Evolutionary conservation across 305 asterid genomes (phyloP).

Genomic region (Stenogyne calaminthoides): DNA sequence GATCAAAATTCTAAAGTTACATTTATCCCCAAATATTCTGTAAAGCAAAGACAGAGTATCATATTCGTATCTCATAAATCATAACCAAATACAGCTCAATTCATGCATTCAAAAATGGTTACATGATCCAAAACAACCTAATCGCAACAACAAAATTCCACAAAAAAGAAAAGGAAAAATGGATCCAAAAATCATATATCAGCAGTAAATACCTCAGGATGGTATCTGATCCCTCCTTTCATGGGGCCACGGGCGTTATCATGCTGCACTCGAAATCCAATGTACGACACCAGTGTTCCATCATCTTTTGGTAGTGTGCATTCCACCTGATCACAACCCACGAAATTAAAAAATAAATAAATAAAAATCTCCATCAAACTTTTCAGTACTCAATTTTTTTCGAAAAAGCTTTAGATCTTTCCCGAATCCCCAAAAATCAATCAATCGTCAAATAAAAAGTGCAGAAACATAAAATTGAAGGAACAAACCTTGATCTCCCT

Average conservation of each 20-base stretch:
- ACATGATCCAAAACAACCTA: conserved; percentile 8
- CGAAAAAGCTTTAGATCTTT: conserved; percentile 22
- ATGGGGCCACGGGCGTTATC: conserved; percentile 98
- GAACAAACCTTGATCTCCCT: conserved; percentile 82
- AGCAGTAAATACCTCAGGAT: conserved; percentile 66
- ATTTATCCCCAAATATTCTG: conserved; percentile 2
- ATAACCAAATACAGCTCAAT: conserved; percentile 18
- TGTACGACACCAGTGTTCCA: conserved; percentile 77
- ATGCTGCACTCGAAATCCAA: conserved; percentile 95
- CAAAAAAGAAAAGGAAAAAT: neutral
- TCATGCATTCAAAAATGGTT: conserved; percentile 2
- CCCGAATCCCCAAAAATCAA: conserved; percentile 17
- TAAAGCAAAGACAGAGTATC: neutral
- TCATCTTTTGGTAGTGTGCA: conserved; percentile 94
- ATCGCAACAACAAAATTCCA: neutral
- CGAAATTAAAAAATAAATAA: neutral
- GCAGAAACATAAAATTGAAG: neutral
- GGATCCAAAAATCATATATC: neutral
- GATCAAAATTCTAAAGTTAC: neutral
- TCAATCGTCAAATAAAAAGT: neutral
- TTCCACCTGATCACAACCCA: conserved; percentile 71
- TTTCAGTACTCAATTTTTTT: neutral
- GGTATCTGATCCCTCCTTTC: conserved; percentile 99
- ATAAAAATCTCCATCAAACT: neutral
- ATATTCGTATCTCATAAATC: neutral